Conservation (phyloP, 2,329 filamentous ascomycete species). For the Cephalotrichum gorgonifer region DNA sequence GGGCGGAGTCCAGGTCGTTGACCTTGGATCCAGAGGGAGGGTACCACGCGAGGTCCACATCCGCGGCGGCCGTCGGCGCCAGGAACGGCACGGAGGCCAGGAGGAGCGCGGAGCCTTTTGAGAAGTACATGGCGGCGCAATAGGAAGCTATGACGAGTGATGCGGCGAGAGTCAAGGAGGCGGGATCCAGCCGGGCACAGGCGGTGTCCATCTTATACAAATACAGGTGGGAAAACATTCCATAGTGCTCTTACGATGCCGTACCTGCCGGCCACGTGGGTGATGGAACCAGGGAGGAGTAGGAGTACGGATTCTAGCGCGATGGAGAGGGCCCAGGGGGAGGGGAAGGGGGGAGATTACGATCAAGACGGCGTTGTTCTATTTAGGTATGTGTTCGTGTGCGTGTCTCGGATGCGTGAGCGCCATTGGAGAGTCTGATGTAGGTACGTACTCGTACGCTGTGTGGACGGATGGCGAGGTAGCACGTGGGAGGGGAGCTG, state of each 20-base stretch:
- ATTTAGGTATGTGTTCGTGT: no score
- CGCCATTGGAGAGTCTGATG: no score
- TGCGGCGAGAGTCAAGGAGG: neutral
- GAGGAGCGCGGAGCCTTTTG: neutral
- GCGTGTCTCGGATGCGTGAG: no score
- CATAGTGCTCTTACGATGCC: neutral
- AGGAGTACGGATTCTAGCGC: no score
- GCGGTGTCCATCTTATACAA: neutral
- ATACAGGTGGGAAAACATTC: no score
- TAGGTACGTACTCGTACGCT: no score
- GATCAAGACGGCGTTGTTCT: no score
- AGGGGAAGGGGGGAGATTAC: no score
- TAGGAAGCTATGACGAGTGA: neutral
- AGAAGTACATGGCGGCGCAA: neutral
- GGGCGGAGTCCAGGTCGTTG: conserved; percentile 48
- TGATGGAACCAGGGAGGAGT: no score
- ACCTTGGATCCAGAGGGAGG: conserved; percentile 42
- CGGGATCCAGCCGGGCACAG: neutral
- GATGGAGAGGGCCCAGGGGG: no score
- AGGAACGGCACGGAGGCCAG: neutral
- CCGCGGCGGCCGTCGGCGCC: neutral
- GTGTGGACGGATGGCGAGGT: no score
- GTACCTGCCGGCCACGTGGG: neutral
- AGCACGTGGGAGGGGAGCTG: no score
- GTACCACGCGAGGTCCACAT: conserved; percentile 35